Evolutionary conservation across 2,329 filamentous ascomycete species (phyloP).

Genomic region (Phyllachora maydis): DNA sequence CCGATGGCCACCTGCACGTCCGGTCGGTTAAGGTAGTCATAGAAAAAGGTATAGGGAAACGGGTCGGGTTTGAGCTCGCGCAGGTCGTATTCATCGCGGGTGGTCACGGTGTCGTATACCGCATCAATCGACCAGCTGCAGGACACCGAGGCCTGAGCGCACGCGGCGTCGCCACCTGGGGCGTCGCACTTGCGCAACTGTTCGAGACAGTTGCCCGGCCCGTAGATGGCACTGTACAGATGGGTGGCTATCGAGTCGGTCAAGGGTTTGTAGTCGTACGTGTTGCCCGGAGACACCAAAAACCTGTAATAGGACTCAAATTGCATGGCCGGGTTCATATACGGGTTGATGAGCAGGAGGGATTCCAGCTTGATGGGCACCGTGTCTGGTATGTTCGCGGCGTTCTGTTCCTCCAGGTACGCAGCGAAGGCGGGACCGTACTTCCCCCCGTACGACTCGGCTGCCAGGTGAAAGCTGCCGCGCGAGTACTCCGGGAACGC

Average conservation of each 20-base stretch:
- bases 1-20: slow-evolving; percentile 35
- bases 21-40: slow-evolving; percentile 34
- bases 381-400: slow-evolving; percentile 17
- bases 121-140: slow-evolving; percentile 30
- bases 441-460: slow-evolving; percentile 36
- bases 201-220: slow-evolving; percentile 37
- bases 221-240: slow-evolving; percentile 39
- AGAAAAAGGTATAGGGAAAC: slow-evolving; percentile 33
- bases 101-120: slow-evolving; percentile 26
- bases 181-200: slow-evolving; percentile 31
- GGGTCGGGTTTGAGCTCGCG: slow-evolving; percentile 31
- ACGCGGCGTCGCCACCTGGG: slow-evolving; percentile 26
- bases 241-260: slow-evolving; percentile 23
- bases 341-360: slow-evolving; percentile 17
- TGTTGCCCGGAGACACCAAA: slow-evolving; percentile 31
- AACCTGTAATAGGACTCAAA: slow-evolving; percentile 37
- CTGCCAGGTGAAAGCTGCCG: slow-evolving; percentile 30
- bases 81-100: slow-evolving; percentile 38
- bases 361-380: slow-evolving; percentile 24
- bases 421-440: slow-evolving; percentile 33
- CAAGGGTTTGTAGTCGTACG: slow-evolving; percentile 30
- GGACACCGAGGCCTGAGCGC: slow-evolving; percentile 30
- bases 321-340: slow-evolving; percentile 24
- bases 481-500: slow-evolving; percentile 30
- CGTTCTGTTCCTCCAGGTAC: slow-evolving; percentile 24